Conservation (phyloP, 2,329 filamentous ascomycete species). For the Pseudogymnoascus verrucosus region DNA sequence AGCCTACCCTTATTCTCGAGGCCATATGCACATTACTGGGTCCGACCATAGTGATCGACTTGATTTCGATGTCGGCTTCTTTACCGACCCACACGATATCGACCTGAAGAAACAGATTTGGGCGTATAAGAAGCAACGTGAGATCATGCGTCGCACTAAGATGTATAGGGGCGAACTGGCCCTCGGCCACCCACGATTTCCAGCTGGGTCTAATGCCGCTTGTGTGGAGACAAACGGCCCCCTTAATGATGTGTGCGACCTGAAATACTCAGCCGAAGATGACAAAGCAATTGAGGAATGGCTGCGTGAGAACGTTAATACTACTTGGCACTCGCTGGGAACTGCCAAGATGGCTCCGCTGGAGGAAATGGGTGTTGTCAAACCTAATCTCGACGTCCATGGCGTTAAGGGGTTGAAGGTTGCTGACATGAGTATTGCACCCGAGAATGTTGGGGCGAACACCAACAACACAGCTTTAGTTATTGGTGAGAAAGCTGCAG, state of each 20-base stretch:
- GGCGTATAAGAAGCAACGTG: constrained; percentile 53
- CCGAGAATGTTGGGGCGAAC: constrained; percentile 35
- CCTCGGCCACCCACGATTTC: constrained; percentile 33
- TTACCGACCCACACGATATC: constrained; percentile 44
- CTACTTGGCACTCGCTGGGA: constrained; percentile 34
- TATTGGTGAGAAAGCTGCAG: constrained; percentile 34
- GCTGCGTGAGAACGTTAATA: constrained; percentile 33
- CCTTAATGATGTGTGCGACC: constrained; percentile 27
- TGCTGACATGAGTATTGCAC: constrained; percentile 33
- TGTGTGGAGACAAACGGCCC: constrained; percentile 24
- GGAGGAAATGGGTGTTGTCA: constrained; percentile 32
- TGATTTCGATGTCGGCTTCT: constrained; percentile 47
- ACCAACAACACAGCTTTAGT: constrained; percentile 39
- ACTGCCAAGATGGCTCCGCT: constrained; percentile 33
- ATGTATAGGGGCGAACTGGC: constrained; percentile 38
- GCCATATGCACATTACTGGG: constrained; percentile 1
- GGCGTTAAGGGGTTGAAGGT: constrained; percentile 34
- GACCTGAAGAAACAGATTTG: constrained; percentile 43
- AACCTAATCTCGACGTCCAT: constrained; percentile 33
- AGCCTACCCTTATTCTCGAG: neutral
- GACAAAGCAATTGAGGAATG: constrained; percentile 34
- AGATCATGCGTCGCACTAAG: constrained; percentile 45
- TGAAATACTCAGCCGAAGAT: constrained; percentile 30
- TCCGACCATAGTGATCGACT: constrained; percentile 16
- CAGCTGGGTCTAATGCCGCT: constrained; percentile 31